These are phyloP conservation scores for Aspergillus novofumigatus DNA, from an alignment of 2,329 filamentous ascomycete genomes.

Conservation along the genomic window DNA sequence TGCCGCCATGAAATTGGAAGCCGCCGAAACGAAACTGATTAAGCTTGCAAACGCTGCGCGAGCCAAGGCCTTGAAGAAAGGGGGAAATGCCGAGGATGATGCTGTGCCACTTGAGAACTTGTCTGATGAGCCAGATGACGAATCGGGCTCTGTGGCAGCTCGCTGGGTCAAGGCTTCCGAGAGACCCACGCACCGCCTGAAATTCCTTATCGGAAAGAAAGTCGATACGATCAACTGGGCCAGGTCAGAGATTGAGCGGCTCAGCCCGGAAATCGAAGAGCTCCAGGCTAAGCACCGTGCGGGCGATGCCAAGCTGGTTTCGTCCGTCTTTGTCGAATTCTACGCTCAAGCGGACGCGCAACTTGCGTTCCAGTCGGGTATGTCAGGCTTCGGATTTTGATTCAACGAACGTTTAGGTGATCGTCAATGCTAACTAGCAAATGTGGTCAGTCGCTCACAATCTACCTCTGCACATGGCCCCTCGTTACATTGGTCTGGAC, in stretches of 20 bases:
- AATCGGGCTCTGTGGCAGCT: slow-evolving; percentile 67
- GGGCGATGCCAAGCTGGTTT: slow-evolving; percentile 62
- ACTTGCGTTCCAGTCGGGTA: slow-evolving; percentile 69
- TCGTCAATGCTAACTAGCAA: slow-evolving; percentile 2
- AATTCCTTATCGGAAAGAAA: slow-evolving; percentile 72
- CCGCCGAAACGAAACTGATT: slow-evolving; percentile 80
- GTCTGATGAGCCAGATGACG: slow-evolving; percentile 54
- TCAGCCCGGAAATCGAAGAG: slow-evolving; percentile 67
- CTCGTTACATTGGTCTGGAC: slow-evolving; percentile 76
- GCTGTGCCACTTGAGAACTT: slow-evolving; percentile 34
- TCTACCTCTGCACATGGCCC: slow-evolving; percentile 79
- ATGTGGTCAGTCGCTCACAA: slow-evolving; percentile 65
- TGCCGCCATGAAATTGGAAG: slow-evolving; percentile 76
- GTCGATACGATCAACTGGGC: slow-evolving; percentile 94
- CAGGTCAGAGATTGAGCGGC: slow-evolving; percentile 69
- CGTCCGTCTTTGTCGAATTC: slow-evolving; percentile 90
- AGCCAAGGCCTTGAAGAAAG: slow-evolving; percentile 63
- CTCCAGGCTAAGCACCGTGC: slow-evolving; percentile 64
- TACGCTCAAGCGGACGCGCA: slow-evolving; percentile 77
- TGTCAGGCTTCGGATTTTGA: neutral
- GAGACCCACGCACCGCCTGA: slow-evolving; percentile 71
- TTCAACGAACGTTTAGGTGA: neutral
- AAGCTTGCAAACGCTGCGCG: slow-evolving; percentile 70
- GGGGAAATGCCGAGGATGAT: slow-evolving; percentile 36
- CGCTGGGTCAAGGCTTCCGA: slow-evolving; percentile 71